These are phyloP conservation scores for Plasmodium fragile DNA, from an alignment of 169 alveolate species.

Conservation along the genomic window DNA sequence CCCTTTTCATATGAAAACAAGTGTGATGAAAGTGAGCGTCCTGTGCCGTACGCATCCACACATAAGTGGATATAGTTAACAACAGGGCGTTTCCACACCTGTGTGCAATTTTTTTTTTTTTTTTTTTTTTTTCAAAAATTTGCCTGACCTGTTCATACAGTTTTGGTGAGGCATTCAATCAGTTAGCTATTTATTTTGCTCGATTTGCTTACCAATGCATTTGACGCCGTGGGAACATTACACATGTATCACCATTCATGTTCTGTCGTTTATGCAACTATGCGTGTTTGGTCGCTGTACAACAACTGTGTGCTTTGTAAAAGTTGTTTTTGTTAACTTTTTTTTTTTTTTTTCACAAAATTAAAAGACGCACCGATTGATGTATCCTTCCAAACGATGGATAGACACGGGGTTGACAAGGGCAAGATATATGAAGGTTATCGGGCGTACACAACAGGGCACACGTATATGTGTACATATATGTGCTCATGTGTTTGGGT, in stretches of 20 bases:
- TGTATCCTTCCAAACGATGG: slow-evolving; percentile 27
- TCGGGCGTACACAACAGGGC: background rate
- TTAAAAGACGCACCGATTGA: background rate
- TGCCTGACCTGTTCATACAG: slow-evolving; percentile 49
- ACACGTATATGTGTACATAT: background rate
- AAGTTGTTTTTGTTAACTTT: slow-evolving; percentile 4
- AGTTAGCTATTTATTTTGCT: background rate
- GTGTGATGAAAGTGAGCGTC: background rate
- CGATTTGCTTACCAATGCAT: background rate
- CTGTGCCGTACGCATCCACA: background rate
- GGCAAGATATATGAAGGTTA: slow-evolving; percentile 37
- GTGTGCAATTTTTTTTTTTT: background rate
- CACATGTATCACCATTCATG: background rate
- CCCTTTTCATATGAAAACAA: background rate
- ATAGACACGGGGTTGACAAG: background rate
- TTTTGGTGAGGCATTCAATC: background rate
- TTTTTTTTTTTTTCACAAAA: background rate
- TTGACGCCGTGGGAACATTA: background rate
- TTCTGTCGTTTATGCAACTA: background rate
- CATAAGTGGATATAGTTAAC: background rate
- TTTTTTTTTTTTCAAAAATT: slow-evolving; percentile 33
- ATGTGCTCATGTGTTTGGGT: background rate
- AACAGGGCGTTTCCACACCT: background rate
- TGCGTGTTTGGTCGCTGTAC: background rate
- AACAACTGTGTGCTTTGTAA: background rate